Base-by-base conservation (phyloP, 495 filamentous ascomycete species). In the Stereocaulon alpinum region DNA sequence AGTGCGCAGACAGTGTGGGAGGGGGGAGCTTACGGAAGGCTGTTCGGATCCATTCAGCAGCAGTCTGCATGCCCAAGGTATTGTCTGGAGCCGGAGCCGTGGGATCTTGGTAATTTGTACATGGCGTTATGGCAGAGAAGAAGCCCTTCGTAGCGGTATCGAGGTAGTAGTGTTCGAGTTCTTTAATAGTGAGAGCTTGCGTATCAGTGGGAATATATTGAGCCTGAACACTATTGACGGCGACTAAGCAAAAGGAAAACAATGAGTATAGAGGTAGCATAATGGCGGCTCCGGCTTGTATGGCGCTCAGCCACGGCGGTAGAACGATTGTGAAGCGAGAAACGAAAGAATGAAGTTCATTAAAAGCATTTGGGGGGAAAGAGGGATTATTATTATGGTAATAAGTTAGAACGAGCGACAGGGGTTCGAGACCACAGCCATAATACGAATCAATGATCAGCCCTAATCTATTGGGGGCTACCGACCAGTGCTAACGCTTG, bases 11-110 rank as follows among this genome's bases (percentile, higher is more conserved):
- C 2, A 22, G 20, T 9, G 18, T 6, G 18, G 6, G 3, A 37
- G 4, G 27, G 18, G 3, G 49, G 10, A 30, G 40, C 58, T 32
- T 55, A 60, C 58, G 82, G 60, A 86, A 84, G 41, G 76, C 81
- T 14, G 78, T 72, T 27, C 82, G 77, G 53, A 86, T 66, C 81
- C 81, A 85, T 69, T 84, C 82, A 6, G 80, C 77, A 14, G 82
- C 62, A 34, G 62, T 64, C 11, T 64, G 59, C 24, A 42, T 60
- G 22, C 62, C 62, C 22, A 61, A 29, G 2, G 1, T 22, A 30
- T 54, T 54, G 45, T 61, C 77, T 40, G 79, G 77, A 29, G 77
- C 71, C 48, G 80, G 75, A 41, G 81, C 80, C 7, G 79, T 74
- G 0, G 77, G 79, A 5, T 77, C 72, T 44, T 76, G 73, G 50